Percentiles rank a stretch among this genome's conserved stretches.
These are phyloP conservation scores for Cladosporium colombiae DNA, from an alignment of 2,329 filamentous ascomycete genomes.

Conservation along the genomic window DNA sequence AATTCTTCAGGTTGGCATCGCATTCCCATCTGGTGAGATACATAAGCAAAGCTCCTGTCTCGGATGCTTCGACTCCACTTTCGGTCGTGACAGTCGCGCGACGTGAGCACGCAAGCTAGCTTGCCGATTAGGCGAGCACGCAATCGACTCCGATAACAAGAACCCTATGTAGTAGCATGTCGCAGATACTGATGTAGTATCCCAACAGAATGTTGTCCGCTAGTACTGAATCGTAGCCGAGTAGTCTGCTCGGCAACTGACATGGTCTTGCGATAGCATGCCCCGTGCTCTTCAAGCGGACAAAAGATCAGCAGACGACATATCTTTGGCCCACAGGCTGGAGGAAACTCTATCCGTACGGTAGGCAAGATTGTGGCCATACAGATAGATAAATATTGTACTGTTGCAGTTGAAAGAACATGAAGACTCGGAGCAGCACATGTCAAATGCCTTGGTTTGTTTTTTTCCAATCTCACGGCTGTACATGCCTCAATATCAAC, in stretches of 20 bases:
- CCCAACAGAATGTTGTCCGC: neutral
- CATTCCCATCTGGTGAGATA: neutral
- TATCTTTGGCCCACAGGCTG: neutral
- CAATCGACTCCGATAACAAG: neutral
- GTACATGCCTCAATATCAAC: neutral
- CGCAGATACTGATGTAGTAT: neutral
- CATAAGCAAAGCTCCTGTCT: neutral
- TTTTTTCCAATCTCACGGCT: neutral
- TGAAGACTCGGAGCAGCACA: neutral
- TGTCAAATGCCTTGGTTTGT: neutral
- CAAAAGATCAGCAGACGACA: neutral
- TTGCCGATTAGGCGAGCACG: conserved; percentile 14
- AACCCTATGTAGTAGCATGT: neutral
- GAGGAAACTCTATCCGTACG: neutral
- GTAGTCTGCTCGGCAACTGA: neutral
- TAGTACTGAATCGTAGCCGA: neutral
- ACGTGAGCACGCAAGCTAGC: conserved; percentile 14
- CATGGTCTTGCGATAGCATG: neutral
- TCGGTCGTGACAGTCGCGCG: neutral
- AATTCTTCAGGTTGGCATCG: neutral
- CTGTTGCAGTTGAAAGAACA: neutral
- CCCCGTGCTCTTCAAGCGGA: neutral
- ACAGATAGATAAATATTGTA: neutral
- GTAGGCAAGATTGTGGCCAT: neutral
- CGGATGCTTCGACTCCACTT: conserved; percentile 6